phyloP scores from a whole-genome alignment of 345 rosid species.

The Rhodomyrtus tomentosa region DNA sequence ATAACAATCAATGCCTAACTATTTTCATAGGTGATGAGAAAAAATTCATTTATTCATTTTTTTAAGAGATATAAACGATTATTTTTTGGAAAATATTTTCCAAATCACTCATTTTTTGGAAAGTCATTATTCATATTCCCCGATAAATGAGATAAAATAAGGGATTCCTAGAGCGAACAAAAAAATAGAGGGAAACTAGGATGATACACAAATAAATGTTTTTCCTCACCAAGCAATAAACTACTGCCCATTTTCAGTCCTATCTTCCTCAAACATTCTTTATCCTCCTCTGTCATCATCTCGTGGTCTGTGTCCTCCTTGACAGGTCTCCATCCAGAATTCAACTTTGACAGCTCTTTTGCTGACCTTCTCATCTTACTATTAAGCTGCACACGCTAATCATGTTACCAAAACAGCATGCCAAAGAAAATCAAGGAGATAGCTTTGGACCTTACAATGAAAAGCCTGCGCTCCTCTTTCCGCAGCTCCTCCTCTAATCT shows the following conservation, averaged over 20 bases:
- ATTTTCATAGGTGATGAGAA: too few species aligned
- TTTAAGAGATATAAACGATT: too few species aligned
- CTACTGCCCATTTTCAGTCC: conserved; percentile 55
- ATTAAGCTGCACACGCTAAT: conserved; percentile 38
- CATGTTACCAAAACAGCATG: conserved; percentile 3
- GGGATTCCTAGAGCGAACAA: not conserved
- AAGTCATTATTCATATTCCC: not conserved
- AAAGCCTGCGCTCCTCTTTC: conserved; percentile 54
- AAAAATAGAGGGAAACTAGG: not conserved
- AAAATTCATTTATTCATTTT: too few species aligned
- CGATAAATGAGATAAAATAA: not conserved
- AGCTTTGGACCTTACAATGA: conserved; percentile 33
- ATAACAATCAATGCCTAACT: too few species aligned
- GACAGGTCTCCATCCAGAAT: conserved; percentile 36
- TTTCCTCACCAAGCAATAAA: conserved; percentile 58
- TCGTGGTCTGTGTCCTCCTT: conserved; percentile 45
- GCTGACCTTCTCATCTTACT: conserved; percentile 46
- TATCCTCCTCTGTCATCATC: conserved; percentile 65
- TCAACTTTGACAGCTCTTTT: conserved; percentile 36
- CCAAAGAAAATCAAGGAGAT: not conserved
- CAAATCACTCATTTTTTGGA: too few species aligned
- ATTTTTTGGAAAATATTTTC: too few species aligned
- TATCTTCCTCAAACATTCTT: conserved; percentile 57
- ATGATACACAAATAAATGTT: not conserved
- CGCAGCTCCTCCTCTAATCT: conserved; percentile 41